A percentile compares a stretch with the other conserved stretches of the same genome.
Evolutionary conservation across 441 rosid genomes (phyloP).

Genomic region (Pelargonium citronellum): DNA sequence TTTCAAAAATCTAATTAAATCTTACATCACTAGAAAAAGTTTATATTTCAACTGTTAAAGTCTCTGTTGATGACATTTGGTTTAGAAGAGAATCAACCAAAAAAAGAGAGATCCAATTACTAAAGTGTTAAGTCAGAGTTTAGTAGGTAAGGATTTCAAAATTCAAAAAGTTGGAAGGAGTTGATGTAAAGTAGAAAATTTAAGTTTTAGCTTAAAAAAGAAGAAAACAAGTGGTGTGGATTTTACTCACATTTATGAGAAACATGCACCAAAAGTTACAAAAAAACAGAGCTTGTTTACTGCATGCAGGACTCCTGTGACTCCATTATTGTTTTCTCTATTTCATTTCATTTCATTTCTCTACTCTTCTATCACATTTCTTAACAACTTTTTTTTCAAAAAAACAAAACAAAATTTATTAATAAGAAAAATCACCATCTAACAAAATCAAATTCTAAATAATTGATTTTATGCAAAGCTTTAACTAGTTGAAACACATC

Average conservation of each 20-base stretch:
- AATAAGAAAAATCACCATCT: no score
- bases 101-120: no score
- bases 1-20: no score
- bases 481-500: no score
- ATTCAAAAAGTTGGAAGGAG: slow-evolving; percentile 15
- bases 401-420: no score
- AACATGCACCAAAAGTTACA: slow-evolving; percentile 24
- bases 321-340: slow-evolving; percentile 22
- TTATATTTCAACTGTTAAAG: no score
- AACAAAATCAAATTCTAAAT: no score
- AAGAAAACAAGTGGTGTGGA: slow-evolving; percentile 12
- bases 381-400: no score
- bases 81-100: no score
- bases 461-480: no score
- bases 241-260: slow-evolving; percentile 30
- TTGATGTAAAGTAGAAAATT: slow-evolving; percentile 5
- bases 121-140: background rate
- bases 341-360: background rate
- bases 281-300: background rate
- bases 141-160: slow-evolving; percentile 8
- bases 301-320: slow-evolving; percentile 47
- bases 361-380: background rate
- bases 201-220: background rate
- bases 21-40: no score
- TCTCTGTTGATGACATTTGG: no score